A percentile compares a stretch with the other conserved stretches of the same genome.
These are phyloP conservation scores for Sorghum bicolor DNA, from an alignment of 176 grass and related monocot species.

Conservation along the genomic window Sorghum_bicolor_NCBIv3 NC_012871.2:58134501-58135000, in stretches of 20 bases:
- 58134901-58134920: not conserved
- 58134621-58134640: not conserved
- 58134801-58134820: no score
- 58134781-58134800: no score
- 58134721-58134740: not conserved
- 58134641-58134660: not conserved
- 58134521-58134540: no score
- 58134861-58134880: not conserved
- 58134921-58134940: not conserved
- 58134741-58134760: not conserved
- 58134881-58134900: no score
- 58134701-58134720: no score
- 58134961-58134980: not conserved
- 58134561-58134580: no score
- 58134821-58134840: no score
- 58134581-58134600: not conserved
- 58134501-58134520: no score
- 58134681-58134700: no score
- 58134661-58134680: rapidly evolving
- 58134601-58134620: not conserved
- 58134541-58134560: no score
- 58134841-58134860: not conserved
- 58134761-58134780: no score
- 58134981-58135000: no score
- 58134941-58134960: not conserved